Conservation (phyloP, 2,329 filamentous ascomycete species). For the Beauveria rudraprayagi region DNA sequence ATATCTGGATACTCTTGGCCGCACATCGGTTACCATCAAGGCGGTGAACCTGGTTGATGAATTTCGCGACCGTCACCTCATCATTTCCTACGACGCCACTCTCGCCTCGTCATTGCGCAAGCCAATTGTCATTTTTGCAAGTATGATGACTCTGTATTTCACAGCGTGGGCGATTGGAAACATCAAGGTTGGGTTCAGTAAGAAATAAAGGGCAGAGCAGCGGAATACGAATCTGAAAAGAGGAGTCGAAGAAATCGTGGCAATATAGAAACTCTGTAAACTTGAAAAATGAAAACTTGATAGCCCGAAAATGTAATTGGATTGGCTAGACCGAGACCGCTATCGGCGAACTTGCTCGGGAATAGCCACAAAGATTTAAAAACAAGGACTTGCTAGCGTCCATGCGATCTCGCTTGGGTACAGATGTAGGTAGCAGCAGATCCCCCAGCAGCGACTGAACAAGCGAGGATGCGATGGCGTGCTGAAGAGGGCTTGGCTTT, state of each 20-base stretch:
- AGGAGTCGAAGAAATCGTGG: neutral
- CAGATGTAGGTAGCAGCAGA: neutral
- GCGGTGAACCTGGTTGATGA: constrained; percentile 88
- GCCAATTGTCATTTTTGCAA: constrained; percentile 71
- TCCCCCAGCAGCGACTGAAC: neutral
- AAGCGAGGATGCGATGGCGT: neutral
- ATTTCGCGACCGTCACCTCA: constrained; percentile 69
- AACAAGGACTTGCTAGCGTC: neutral
- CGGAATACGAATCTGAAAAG: neutral
- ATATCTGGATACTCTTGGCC: constrained; percentile 88
- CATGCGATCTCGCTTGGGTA: neutral
- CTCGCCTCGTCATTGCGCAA: constrained; percentile 70
- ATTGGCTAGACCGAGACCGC: neutral
- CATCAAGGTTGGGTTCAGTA: constrained; percentile 70
- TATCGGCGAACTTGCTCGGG: neutral
- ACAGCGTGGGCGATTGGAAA: constrained; percentile 67
- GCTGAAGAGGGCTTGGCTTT: neutral
- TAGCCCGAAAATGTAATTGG: neutral
- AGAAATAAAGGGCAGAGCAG: constrained; percentile 26
- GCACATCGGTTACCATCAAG: constrained; percentile 71
- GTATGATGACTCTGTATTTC: constrained; percentile 65
- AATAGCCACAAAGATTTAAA: neutral
- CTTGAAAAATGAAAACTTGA: constrained; percentile 1
- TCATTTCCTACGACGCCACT: constrained; percentile 85
- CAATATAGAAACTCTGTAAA: constrained; percentile 11